Evolutionary conservation across 2,329 filamentous ascomycete genomes (phyloP), one percentile per base, ranked within the genome.

Genomic region (Neofusicoccum laricinum): DNA sequence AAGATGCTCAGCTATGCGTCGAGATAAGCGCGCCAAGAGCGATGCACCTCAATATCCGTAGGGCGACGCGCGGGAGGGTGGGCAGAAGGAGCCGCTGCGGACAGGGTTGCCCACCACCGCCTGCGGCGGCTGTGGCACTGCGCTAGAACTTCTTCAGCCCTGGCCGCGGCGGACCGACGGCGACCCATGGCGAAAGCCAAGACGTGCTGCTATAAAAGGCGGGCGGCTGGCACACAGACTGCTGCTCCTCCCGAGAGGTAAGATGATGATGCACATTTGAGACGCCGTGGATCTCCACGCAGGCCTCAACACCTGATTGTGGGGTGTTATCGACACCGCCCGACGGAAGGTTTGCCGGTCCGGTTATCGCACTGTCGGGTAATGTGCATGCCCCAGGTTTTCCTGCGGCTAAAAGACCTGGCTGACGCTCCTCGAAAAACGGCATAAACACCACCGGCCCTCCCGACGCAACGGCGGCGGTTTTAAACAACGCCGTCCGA

Each of bases 121-220:
- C 30, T 45, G 55, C 55, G 36, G 55, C 55, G 55, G 55, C 55
- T 59, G 55, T 59, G 55, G 55, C 55, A 59, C 41, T 59, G 55
- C 55, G 55, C 55, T 59, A 59, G 55, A 45, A 59, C 55, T 15
- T 34, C 40, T 58, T 59, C 55, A 59, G 55, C 55, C 41, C 55
- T 21, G 40, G 40, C 21, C 41, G 55, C 55, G 40, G 55, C 55
- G 55, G 41, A 32, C 41, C 41, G 55, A 45, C 45, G 38, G 32
- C 21, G 45, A 14, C 10, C 36, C 11, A 36, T 17, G 32, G n/a
- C 17, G 32, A 21, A 14, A 30, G 40, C 51, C 41, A 19, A 59
- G 38, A 41, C 21, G 53, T 30, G 40, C 21, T 45, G 55, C 25
- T 30, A 30, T 30, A 30, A 30, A 30, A 30, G 25, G 25, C 25